Percentiles rank a stretch among this genome's conserved stretches.
Evolutionary conservation across 176 grass and related monocot genomes (phyloP).

Genomic region (Thinopyrum elongatum): DNA sequence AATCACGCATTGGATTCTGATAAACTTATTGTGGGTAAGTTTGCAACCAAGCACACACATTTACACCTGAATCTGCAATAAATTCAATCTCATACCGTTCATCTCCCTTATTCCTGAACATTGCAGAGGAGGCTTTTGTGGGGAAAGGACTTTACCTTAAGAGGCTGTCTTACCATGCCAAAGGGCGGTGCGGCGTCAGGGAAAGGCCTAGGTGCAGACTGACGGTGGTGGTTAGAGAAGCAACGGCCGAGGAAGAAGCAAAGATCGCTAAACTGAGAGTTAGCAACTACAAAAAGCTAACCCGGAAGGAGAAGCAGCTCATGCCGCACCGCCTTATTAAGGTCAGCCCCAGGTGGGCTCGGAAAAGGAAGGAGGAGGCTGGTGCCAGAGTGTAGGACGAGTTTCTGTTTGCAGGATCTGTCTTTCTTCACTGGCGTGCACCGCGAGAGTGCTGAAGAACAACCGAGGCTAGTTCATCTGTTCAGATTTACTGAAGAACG

Average conservation of each 20-base stretch:
- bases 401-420: background rate
- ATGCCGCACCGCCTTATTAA: conserved; percentile 88
- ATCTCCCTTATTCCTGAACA: background rate
- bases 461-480: background rate
- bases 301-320: conserved; percentile 70
- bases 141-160: conserved; percentile 83
- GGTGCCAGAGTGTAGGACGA: background rate
- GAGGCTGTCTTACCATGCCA: conserved; percentile 81
- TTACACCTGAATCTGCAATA: background rate
- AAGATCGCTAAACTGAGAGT: conserved; percentile 89
- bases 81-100: background rate
- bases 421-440: background rate
- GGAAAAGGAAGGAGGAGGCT: conserved; percentile 56
- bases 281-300: conserved; percentile 92
- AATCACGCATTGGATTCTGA: conserved; percentile 81
- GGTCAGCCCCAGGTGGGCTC: conserved; percentile 65
- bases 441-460: too few species aligned
- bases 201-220: conserved; percentile 76
- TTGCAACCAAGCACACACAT: background rate
- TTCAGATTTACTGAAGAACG: conserved; percentile 10
- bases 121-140: conserved; percentile 83
- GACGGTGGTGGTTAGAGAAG: conserved; percentile 91
- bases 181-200: conserved; percentile 72
- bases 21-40: conserved; percentile 82
- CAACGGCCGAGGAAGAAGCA: conserved; percentile 79